Percentiles rank a stretch among this genome's conserved stretches.
Evolutionary conservation across 768 basidiomycete genomes (phyloP).

Genomic region (Russula sp.): DNA sequence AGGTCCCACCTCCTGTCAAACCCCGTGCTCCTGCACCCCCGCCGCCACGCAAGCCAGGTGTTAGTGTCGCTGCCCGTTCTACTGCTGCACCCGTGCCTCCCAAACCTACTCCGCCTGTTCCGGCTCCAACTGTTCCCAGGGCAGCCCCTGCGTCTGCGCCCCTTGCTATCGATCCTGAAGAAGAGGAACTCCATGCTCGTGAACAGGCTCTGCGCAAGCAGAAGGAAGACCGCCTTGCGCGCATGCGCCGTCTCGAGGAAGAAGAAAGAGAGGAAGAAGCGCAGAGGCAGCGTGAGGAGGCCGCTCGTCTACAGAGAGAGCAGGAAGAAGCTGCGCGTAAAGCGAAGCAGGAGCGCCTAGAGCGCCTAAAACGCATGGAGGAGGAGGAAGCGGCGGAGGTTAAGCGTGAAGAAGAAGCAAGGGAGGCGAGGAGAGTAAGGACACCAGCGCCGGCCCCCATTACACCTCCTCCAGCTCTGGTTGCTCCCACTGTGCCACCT

Average conservation of each 20-base stretch:
- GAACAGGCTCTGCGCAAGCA: slow-evolving; percentile 70
- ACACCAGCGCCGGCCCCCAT: slow-evolving; percentile 38
- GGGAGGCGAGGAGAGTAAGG: slow-evolving; percentile 27
- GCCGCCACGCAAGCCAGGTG: slow-evolving; percentile 36
- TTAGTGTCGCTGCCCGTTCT: slow-evolving; percentile 24
- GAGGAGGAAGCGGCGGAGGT: slow-evolving; percentile 22
- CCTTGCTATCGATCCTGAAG: slow-evolving; percentile 69
- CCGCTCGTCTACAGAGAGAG: slow-evolving; percentile 30
- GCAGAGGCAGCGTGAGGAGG: slow-evolving; percentile 37
- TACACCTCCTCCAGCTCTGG: slow-evolving; percentile 33
- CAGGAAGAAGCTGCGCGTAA: slow-evolving; percentile 24
- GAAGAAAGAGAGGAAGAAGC: slow-evolving; percentile 55
- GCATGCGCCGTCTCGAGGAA: slow-evolving; percentile 61
- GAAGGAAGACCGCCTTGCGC: slow-evolving; percentile 62
- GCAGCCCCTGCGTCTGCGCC: slow-evolving; percentile 33
- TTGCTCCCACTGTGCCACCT: slow-evolving; percentile 30
- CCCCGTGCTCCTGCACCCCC: slow-evolving; percentile 34
- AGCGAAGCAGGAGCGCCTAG: slow-evolving; percentile 17
- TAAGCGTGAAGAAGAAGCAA: slow-evolving; percentile 15
- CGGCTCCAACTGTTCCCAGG: slow-evolving; percentile 33
- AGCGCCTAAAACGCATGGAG: slow-evolving; percentile 16
- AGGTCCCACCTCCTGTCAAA: slow-evolving; percentile 30
- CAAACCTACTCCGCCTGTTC: slow-evolving; percentile 24
- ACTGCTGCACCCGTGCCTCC: slow-evolving; percentile 33
- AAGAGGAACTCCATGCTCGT: slow-evolving; percentile 57